Conservation (phyloP, 2,329 filamentous ascomycete species). For the Alternaria sp. region DNA sequence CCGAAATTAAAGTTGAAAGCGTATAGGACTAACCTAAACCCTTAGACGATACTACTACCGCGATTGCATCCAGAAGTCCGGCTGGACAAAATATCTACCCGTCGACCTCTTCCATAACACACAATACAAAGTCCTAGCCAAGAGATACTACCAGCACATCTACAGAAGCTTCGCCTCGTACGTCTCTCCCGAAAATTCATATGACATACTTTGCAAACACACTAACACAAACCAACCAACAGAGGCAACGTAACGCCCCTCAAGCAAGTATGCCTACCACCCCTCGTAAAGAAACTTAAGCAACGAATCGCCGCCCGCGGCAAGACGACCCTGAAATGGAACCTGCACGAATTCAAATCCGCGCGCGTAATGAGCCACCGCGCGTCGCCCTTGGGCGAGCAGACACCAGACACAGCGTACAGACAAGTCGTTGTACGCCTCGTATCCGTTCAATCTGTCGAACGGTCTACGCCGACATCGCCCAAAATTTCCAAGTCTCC, state of each 20-base stretch:
- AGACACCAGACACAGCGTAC: conserved; percentile 29
- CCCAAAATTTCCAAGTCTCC: neutral
- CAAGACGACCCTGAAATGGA: conserved; percentile 54
- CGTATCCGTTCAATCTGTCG: conserved; percentile 28
- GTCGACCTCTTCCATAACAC: conserved; percentile 17
- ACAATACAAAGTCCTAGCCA: conserved; percentile 50
- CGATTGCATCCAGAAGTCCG: conserved; percentile 19
- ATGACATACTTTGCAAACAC: neutral
- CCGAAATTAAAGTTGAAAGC: neutral
- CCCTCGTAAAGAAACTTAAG: conserved; percentile 60
- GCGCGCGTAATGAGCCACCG: conserved; percentile 64
- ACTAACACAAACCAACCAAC: conserved; percentile 6
- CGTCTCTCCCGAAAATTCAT: neutral
- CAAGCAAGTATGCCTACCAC: conserved; percentile 59
- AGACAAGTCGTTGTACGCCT: conserved; percentile 37
- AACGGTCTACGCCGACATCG: neutral
- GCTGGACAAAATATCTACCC: conserved; percentile 17
- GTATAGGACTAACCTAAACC: conserved; percentile 3
- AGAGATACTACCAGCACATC: conserved; percentile 66
- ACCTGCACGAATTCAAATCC: conserved; percentile 27
- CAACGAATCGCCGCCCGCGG: conserved; percentile 60
- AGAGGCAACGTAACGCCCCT: conserved; percentile 29
- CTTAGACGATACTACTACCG: conserved; percentile 23
- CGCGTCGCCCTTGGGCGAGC: conserved; percentile 53
- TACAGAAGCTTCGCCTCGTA: conserved; percentile 63